A percentile compares a stretch with the other conserved stretches of the same genome.
Evolutionary conservation across 2,329 filamentous ascomycete species (phyloP).

Genomic region (Xylaria sp.): DNA sequence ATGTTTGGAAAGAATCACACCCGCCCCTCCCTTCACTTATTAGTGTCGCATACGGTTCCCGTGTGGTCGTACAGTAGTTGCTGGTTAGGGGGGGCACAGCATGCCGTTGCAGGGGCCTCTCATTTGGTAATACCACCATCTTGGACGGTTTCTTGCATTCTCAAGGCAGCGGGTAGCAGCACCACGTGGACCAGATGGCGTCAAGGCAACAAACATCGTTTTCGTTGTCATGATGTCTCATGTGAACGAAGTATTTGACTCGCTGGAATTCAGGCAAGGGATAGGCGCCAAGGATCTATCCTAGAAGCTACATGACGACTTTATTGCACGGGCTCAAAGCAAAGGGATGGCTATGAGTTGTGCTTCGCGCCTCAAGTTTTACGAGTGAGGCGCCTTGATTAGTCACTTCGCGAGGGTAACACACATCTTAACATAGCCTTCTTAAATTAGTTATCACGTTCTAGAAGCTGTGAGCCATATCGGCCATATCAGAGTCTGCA

Average conservation of each 20-base stretch:
- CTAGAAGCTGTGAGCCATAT: background rate
- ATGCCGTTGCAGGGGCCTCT: background rate
- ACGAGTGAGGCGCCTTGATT: background rate
- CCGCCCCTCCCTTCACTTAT: background rate
- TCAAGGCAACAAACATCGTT: slow-evolving; percentile 8
- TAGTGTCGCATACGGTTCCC: background rate
- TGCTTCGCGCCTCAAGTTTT: background rate
- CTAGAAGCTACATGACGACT: background rate
- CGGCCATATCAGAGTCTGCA: background rate
- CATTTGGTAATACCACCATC: background rate
- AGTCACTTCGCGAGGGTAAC: background rate
- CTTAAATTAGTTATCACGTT: background rate
- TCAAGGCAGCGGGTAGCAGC: slow-evolving; percentile 2
- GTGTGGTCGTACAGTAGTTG: background rate
- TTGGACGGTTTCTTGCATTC: slow-evolving; percentile 16
- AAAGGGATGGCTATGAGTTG: background rate
- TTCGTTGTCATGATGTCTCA: background rate
- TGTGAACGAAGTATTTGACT: background rate
- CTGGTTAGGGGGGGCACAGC: slow-evolving; percentile 14
- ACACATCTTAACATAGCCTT: background rate
- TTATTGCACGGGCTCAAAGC: background rate
- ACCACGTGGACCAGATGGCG: slow-evolving; percentile 1
- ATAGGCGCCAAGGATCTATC: background rate
- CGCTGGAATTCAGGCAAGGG: background rate
- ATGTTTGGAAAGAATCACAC: background rate